Evolutionary conservation across 352 stramenopile species (phyloP).

Genomic region (Phytophthora tentaculata): DNA sequence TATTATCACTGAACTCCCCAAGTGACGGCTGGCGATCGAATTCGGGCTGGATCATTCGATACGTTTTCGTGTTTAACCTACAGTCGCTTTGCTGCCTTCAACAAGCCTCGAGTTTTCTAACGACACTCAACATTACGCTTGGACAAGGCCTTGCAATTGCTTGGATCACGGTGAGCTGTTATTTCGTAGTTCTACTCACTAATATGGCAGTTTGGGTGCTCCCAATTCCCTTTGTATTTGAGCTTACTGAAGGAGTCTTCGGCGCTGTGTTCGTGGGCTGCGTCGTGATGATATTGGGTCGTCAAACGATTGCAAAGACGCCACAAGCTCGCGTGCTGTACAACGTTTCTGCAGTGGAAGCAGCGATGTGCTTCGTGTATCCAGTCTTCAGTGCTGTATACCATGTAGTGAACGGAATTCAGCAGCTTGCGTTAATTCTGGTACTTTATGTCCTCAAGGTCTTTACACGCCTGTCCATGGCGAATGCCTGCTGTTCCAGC

Average conservation of each 20-base stretch:
- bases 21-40: not conserved
- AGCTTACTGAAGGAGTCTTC: conserved; percentile 27
- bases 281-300: conserved; percentile 12
- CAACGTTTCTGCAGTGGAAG: conserved; percentile 16
- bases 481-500: not conserved
- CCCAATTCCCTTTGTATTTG: conserved; percentile 36
- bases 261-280: conserved; percentile 14
- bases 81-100: not conserved
- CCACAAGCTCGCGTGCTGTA: conserved; percentile 15
- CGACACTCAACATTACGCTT: conserved; percentile 18
- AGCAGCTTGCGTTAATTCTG: not conserved
- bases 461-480: not conserved
- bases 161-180: conserved; percentile 22
- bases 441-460: not conserved
- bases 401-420: not conserved
- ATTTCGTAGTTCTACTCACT: conserved; percentile 27
- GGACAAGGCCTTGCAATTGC: conserved; percentile 21
- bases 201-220: conserved; percentile 33
- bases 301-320: conserved; percentile 13
- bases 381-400: conserved; percentile 26
- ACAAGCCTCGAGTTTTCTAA: conserved; percentile 16
- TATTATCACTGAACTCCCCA: not conserved
- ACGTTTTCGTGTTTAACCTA: not conserved
- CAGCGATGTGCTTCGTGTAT: conserved; percentile 24
- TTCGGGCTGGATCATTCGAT: not conserved